These are phyloP conservation scores for Singerocomus rubriflavus DNA, from an alignment of 1,284 basidiomycete species.

Conservation along the genomic window DNA sequence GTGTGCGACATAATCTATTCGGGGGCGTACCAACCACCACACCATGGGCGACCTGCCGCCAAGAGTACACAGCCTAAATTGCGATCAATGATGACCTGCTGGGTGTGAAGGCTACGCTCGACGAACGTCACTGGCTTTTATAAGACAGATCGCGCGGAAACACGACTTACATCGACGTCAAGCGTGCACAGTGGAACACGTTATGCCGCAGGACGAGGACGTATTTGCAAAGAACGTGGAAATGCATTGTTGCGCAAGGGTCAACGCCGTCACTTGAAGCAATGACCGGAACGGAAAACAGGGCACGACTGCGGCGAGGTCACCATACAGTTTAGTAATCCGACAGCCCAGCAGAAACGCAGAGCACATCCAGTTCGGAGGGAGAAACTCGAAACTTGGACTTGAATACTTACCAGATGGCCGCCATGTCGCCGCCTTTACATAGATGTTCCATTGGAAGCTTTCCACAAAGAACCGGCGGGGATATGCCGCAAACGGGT, in stretches of 20 bases:
- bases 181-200: background rate
- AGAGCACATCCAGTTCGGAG: background rate
- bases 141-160: background rate
- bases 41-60: constrained; percentile 1
- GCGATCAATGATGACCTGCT: constrained; percentile 8
- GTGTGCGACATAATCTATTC: constrained; percentile 1
- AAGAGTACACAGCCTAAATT: constrained; percentile 17
- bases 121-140: background rate
- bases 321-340: background rate
- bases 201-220: background rate
- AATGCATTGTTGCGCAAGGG: background rate
- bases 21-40: constrained; percentile 6
- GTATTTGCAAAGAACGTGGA: constrained; percentile 1
- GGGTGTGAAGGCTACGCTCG: background rate
- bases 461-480: constrained; percentile 16
- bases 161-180: constrained; percentile 1
- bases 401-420: background rate
- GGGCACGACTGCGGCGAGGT: constrained; percentile 10
- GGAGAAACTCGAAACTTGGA: background rate
- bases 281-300: constrained; percentile 4
- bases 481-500: constrained; percentile 12
- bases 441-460: constrained; percentile 18
- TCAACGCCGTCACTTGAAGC: background rate
- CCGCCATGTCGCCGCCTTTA: constrained; percentile 8
- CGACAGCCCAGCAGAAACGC: background rate